Evolutionary conservation across 2,329 filamentous ascomycete genomes (phyloP).

Genomic region (Moelleriella libera): DNA sequence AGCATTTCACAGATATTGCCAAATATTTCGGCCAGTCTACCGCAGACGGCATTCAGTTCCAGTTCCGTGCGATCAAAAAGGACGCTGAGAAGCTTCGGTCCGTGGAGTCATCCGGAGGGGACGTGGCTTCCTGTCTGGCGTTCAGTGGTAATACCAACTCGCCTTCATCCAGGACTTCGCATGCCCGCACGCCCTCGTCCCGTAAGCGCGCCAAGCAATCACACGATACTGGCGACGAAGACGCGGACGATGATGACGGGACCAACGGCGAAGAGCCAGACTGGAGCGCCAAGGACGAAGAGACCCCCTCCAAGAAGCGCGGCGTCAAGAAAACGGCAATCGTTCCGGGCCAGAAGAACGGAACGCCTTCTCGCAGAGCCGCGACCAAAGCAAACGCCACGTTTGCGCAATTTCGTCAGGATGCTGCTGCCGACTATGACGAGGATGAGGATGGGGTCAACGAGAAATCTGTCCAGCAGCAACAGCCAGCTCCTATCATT

Average conservation of each 20-base stretch:
- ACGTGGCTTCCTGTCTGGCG: conserved; percentile 27
- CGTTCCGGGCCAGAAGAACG: conserved; percentile 11
- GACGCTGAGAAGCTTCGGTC: conserved; percentile 33
- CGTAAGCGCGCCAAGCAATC: conserved; percentile 16
- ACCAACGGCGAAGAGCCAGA: conserved; percentile 4
- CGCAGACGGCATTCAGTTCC: conserved; percentile 41
- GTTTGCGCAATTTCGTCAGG: conserved; percentile 11
- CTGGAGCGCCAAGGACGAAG: conserved; percentile 10
- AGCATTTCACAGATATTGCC: conserved; percentile 36
- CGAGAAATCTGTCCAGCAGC: too few relatives aligned
- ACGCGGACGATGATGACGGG: conserved; percentile 13
- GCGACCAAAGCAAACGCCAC: conserved; percentile 19
- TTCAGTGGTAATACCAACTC: conserved; percentile 12
- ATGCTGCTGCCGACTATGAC: neutral
- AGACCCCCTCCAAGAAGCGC: conserved; percentile 21
- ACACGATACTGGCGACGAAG: conserved; percentile 12
- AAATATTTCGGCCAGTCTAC: conserved; percentile 47
- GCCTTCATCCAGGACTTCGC: conserved; percentile 13
- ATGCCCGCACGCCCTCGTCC: conserved; percentile 7
- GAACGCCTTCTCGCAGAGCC: conserved; percentile 16
- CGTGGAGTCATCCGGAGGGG: conserved; percentile 27
- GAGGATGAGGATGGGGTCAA: neutral
- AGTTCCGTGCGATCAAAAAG: conserved; percentile 41
- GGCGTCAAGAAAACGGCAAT: conserved; percentile 6
- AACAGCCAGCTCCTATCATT: neutral